Base-by-base conservation (phyloP, 31 red algal genomes). In the Endocladia muricata region DNA sequence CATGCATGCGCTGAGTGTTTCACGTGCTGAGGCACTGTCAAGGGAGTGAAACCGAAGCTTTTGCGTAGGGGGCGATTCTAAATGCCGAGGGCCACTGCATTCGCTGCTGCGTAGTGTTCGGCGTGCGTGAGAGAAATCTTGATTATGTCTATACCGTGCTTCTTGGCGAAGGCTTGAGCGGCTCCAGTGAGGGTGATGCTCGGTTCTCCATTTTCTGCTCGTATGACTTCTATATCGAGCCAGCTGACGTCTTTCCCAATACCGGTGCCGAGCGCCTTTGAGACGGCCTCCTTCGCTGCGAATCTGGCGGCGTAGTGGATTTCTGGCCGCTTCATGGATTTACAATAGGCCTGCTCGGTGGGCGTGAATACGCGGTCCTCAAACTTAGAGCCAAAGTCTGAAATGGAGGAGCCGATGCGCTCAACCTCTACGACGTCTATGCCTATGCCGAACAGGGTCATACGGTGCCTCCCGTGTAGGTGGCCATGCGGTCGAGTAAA, bases 121-220 rank as follows among this genome's bases (percentile, higher is more conserved):
- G 67, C 67, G 26, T 71, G 67, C 17, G 67, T 71, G 36, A 71
- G 67, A 49, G 34, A 52, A 11, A 71, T 71, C 39, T 71, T 71
- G 67, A 71, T 71, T 41, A n/a, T 11, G 7, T 7, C 39, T 15
- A 71, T 48, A 13, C 25, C 17, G 9, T 51, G 41, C 15, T 31
- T 41, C 30, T 71, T 15, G 9, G 67, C 67, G 51, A 51, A 71
- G 15, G 41, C 67, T 11, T 41, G 7, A 17, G 31, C 67, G 26
- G 21, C 36, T 49, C 67, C 67, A 13, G 19, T 11, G 13, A 71
- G 9, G 13, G 11, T 11, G 35, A 71, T 25, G 7, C 17, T 48
- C 6, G 67, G 67, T 25, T 71, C 67, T 9, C 67, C 67, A 49
- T 11, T 51, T 41, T 8, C 7, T 48, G 41, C 11, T 19, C 36